phyloP scores from a whole-genome alignment of 139 green algal genomes.

The Closterium sp. region DNA sequence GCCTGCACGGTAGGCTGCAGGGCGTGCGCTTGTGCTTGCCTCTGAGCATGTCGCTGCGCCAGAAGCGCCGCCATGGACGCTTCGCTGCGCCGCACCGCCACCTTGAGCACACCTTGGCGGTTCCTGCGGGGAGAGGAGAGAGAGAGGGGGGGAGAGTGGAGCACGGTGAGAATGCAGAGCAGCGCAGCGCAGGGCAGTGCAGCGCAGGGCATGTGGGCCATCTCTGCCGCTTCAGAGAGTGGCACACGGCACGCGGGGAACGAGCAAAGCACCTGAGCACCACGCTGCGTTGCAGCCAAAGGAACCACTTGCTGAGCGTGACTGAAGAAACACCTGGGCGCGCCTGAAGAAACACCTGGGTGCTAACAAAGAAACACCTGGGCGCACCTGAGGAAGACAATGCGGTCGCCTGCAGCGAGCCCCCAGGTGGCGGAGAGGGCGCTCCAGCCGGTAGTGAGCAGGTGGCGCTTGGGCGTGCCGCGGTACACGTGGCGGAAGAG shows the following conservation, averaged over 20 bases:
- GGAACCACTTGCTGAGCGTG: no score
- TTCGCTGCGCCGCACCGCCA: neutral
- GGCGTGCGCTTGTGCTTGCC: no score
- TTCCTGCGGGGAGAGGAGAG: neutral
- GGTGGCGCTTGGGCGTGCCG: slow-evolving; percentile 42
- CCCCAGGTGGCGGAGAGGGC: slow-evolving; percentile 26
- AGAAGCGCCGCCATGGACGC: neutral
- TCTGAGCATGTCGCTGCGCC: no score
- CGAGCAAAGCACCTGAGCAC: no score
- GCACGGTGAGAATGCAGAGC: neutral
- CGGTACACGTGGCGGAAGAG: slow-evolving; percentile 49
- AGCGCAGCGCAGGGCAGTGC: neutral
- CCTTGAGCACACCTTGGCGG: neutral
- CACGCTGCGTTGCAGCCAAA: no score
- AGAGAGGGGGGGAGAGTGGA: neutral
- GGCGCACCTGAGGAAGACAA: slow-evolving; percentile 40
- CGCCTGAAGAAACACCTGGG: slow-evolving; percentile 46
- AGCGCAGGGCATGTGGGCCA: neutral
- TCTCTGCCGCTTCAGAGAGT: neutral
- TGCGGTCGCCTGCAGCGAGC: slow-evolving; percentile 39
- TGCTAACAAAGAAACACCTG: neutral
- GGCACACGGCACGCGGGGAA: no score
- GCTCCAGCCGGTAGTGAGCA: slow-evolving; percentile 48
- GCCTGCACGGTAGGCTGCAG: no score
- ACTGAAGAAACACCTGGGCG: neutral